Percentiles rank a stretch among this genome's conserved stretches.
phyloP scores from a whole-genome alignment of 345 rosid genomes.

The Durio zibethinus region DNA sequence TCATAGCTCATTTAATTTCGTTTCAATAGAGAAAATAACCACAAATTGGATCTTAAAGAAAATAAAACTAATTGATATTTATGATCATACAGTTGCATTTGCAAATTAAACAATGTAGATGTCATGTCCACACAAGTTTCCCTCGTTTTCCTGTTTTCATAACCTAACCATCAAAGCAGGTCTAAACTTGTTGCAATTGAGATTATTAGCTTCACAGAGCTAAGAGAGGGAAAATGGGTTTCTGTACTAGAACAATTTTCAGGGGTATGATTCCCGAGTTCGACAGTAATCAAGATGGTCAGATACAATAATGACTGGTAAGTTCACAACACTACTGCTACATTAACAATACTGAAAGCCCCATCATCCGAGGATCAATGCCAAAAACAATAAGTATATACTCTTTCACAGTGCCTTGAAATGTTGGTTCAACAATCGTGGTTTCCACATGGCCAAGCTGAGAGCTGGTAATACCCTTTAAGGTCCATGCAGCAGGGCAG shows the following conservation, averaged over 20 bases:
- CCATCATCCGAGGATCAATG: conserved; percentile 39
- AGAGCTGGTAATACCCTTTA: conserved; percentile 64
- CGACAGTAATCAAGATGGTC: neutral
- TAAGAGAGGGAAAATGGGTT: neutral
- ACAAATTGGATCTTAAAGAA: no score
- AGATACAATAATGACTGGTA: neutral
- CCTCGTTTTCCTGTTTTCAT: neutral
- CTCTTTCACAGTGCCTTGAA: conserved; percentile 59
- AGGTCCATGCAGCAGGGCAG: conserved; percentile 83
- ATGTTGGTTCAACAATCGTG: conserved; percentile 46
- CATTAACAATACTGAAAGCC: conserved; percentile 7
- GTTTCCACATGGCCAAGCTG: conserved; percentile 82
- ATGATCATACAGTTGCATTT: neutral
- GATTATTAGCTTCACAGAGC: neutral
- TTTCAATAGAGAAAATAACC: no score
- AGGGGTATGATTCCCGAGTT: neutral
- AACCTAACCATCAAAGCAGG: neutral
- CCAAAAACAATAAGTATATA: conserved; percentile 52
- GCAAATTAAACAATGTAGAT: neutral
- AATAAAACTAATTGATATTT: no score
- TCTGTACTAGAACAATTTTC: neutral
- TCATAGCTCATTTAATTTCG: no score
- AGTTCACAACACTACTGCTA: neutral
- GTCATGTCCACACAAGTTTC: no score
- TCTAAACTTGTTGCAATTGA: neutral